Evolutionary conservation across 305 asterid species (phyloP).

Genomic region (Petunia hybrid): DNA sequence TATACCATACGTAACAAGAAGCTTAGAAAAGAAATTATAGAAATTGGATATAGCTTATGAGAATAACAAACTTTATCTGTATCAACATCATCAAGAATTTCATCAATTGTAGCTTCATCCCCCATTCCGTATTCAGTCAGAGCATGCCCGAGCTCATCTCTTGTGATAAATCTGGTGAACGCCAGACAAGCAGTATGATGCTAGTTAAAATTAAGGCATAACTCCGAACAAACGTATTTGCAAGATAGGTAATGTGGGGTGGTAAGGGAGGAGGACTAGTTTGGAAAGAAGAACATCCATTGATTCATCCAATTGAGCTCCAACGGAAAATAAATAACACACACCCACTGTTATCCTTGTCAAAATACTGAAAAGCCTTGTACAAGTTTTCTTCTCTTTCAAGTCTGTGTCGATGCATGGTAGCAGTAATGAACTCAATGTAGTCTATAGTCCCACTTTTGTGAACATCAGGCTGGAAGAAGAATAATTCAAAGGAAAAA

Average conservation of each 20-base stretch:
- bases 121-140: slow-evolving; percentile 82
- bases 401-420: slow-evolving; percentile 85
- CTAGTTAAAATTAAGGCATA: background rate
- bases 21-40: background rate
- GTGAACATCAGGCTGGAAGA: slow-evolving; percentile 82
- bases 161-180: slow-evolving; percentile 65
- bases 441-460: slow-evolving; percentile 78
- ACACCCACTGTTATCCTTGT: slow-evolving; percentile 78
- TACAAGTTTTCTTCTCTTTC: slow-evolving; percentile 72
- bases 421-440: slow-evolving; percentile 77
- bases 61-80: slow-evolving; percentile 59
- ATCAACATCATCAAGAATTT: slow-evolving; percentile 79
- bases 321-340: slow-evolving; percentile 6
- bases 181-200: background rate
- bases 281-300: background rate
- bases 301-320: background rate
- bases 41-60: background rate
- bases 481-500: background rate
- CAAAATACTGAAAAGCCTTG: slow-evolving; percentile 76
- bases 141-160: slow-evolving; percentile 81
- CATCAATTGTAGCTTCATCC: slow-evolving; percentile 87
- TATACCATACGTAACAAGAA: background rate
- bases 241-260: too few species aligned
- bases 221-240: background rate
- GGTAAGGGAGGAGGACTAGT: too few species aligned